These are phyloP conservation scores for Talaromyces sp. DNA, from an alignment of 2,329 filamentous ascomycete genomes.

Conservation along the genomic window DNA sequence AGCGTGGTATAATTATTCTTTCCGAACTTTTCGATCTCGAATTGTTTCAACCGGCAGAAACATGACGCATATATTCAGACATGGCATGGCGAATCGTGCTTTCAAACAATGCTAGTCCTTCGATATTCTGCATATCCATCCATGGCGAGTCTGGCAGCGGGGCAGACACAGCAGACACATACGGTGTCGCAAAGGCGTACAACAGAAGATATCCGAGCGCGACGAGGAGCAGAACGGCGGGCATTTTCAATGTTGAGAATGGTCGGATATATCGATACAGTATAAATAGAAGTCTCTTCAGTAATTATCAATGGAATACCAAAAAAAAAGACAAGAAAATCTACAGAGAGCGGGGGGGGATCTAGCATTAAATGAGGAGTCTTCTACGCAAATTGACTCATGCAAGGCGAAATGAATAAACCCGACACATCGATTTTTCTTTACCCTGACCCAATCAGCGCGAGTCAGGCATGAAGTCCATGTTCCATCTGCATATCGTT, in stretches of 20 bases:
- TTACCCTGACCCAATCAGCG: not conserved
- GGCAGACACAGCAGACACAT: not conserved
- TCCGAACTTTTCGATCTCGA: not conserved
- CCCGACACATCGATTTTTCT: not conserved
- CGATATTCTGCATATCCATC: not conserved
- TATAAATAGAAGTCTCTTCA: too few species aligned
- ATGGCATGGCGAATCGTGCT: not conserved
- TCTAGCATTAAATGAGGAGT: too few species aligned
- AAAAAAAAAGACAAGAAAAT: too few species aligned
- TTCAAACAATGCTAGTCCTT: not conserved
- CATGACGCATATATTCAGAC: not conserved
- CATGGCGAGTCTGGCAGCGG: not conserved
- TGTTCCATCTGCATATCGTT: not conserved
- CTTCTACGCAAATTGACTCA: not conserved
- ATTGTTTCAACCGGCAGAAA: not conserved
- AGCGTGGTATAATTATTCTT: too few species aligned
- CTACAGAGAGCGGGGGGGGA: too few species aligned
- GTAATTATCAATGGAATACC: too few species aligned
- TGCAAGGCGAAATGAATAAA: not conserved
- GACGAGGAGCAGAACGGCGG: conserved; percentile 28
- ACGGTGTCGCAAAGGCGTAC: conserved; percentile 28
- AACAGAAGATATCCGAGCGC: conserved; percentile 30
- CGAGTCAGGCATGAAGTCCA: not conserved
- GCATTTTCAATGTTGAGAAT: not conserved
- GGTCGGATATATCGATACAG: too few species aligned